A percentile compares a stretch with the other conserved stretches of the same genome.
Evolutionary conservation across 1,284 basidiomycete genomes (phyloP).

Genomic region (Heliocybe sulcata): DNA sequence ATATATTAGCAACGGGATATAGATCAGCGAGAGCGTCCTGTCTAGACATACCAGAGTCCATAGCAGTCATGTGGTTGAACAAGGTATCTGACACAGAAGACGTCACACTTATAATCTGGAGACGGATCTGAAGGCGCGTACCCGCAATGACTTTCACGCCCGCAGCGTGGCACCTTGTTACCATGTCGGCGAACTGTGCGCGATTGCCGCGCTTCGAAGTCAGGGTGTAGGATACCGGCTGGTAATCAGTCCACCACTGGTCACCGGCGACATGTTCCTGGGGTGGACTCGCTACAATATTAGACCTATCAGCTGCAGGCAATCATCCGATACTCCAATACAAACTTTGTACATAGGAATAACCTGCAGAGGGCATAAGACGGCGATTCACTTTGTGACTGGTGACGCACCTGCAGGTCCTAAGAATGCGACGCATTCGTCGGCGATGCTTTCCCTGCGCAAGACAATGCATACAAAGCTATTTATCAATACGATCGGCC

Average conservation of each 20-base stretch:
- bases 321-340: neutral
- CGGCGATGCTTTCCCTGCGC: conserved; percentile 1
- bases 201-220: conserved; percentile 26
- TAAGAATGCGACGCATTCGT: conserved; percentile 1
- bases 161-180: conserved; percentile 23
- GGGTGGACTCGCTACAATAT: conserved; percentile 19
- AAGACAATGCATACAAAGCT: neutral
- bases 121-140: conserved; percentile 2
- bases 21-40: conserved; percentile 8
- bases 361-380: conserved; percentile 19
- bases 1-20: too few relatives aligned
- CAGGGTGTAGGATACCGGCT: conserved; percentile 29
- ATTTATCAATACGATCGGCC: neutral
- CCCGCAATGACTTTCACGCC: conserved; percentile 25
- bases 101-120: neutral
- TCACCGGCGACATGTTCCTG: conserved; percentile 21
- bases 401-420: conserved; percentile 4
- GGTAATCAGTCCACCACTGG: conserved; percentile 36
- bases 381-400: too few relatives aligned
- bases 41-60: conserved; percentile 8
- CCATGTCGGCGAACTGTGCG: conserved; percentile 24
- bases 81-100: conserved; percentile 12
- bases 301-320: neutral
- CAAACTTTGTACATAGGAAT: conserved; percentile 29
- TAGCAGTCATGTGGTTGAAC: conserved; percentile 20